Evolutionary conservation across 768 basidiomycete species (phyloP).

Genomic region (Podaxis carcinomalis): DNA sequence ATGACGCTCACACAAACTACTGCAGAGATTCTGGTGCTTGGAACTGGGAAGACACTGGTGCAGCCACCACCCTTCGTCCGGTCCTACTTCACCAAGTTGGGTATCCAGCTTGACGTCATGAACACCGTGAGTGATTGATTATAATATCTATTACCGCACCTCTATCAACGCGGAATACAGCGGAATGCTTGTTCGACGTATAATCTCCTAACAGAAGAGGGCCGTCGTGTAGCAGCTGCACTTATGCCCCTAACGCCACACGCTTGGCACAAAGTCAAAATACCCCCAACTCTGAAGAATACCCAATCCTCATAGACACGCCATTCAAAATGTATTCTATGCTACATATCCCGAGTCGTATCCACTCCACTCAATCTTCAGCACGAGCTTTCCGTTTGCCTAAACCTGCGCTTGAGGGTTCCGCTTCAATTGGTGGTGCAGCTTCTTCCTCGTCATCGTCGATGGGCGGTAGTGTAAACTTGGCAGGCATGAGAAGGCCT

Average conservation of each 20-base stretch:
- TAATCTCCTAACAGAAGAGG: conserved; percentile 91
- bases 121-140: conserved; percentile 56
- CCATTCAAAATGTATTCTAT: not conserved
- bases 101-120: conserved; percentile 88
- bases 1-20: not conserved
- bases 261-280: conserved; percentile 42
- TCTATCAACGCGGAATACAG: conserved; percentile 29
- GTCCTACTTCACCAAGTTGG: conserved; percentile 64
- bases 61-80: conserved; percentile 68
- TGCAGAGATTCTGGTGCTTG: conserved; percentile 85
- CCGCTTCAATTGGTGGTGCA: conserved; percentile 21
- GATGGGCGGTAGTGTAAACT: conserved; percentile 52
- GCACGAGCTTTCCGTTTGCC: conserved; percentile 34
- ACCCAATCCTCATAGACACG: not conserved
- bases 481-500: conserved; percentile 61
- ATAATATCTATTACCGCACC: not conserved
- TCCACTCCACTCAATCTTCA: conserved; percentile 1
- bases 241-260: conserved; percentile 63
- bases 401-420: conserved; percentile 21
- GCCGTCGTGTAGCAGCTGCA: conserved; percentile 87
- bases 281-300: conserved; percentile 5
- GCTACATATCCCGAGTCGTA: not conserved
- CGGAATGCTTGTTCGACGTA: conserved; percentile 95
- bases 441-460: conserved; percentile 58
- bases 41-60: conserved; percentile 71